phyloP scores from a whole-genome alignment of 164 flowering plant genomes.

The Magnolia kwangsiensis region DNA sequence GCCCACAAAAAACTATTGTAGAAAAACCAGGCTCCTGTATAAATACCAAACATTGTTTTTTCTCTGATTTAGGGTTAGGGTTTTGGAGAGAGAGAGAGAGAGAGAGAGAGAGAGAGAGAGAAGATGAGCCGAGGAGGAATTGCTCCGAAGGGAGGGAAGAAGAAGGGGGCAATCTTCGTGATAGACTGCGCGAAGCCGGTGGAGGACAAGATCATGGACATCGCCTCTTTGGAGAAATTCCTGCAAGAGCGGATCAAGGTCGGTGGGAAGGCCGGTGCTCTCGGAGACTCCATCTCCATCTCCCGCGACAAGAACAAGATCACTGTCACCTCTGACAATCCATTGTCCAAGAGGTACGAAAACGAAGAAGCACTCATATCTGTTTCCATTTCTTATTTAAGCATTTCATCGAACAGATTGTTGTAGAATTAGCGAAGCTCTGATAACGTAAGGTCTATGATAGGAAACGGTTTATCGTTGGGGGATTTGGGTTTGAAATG shows the following conservation, averaged over 20 bases:
- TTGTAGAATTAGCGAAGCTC: background rate
- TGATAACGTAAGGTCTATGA: background rate
- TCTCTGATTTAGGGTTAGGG: conserved; percentile 5
- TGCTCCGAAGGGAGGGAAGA: conserved; percentile 43
- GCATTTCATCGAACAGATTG: conserved; percentile 4
- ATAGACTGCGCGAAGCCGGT: conserved; percentile 74
- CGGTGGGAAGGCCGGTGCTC: conserved; percentile 67
- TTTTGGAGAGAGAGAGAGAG: conserved; percentile 2
- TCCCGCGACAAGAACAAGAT: conserved; percentile 64
- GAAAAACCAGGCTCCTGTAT: background rate
- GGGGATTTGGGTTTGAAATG: no score
- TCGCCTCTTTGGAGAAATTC: conserved; percentile 66
- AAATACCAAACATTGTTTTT: background rate
- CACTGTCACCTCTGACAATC: conserved; percentile 47
- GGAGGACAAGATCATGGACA: conserved; percentile 63
- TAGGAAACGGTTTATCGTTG: no score
- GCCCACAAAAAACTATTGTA: background rate
- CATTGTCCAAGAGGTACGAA: conserved; percentile 56
- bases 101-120: conserved; percentile 6
- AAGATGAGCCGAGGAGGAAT: conserved; percentile 43
- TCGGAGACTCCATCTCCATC: conserved; percentile 57
- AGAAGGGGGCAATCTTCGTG: conserved; percentile 54
- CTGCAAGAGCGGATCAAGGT: conserved; percentile 73
- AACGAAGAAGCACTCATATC: background rate
- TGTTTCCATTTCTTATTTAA: background rate